A percentile compares a stretch with the other conserved stretches of the same genome.
Conservation (phyloP, 495 filamentous ascomycete species). For the Penicillium salamii region DNA sequence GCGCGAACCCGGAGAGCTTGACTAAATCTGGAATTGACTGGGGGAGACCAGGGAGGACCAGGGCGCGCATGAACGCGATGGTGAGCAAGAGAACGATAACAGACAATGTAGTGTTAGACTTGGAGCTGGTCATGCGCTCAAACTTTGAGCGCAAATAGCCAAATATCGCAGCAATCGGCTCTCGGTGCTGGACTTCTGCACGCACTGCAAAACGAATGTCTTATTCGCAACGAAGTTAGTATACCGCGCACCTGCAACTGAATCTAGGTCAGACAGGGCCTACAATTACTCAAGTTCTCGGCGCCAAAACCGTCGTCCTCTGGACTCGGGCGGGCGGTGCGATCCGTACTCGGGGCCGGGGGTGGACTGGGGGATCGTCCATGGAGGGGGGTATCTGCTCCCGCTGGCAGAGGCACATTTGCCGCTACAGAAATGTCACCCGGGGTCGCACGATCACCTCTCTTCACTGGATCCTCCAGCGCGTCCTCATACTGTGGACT, state of each 20-base stretch:
- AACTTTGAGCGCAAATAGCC: conserved; percentile 57
- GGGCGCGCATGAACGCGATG: conserved; percentile 55
- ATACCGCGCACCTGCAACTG: conserved; percentile 27
- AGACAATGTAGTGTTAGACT: conserved; percentile 65
- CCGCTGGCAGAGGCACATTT: conserved; percentile 53
- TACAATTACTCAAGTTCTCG: conserved; percentile 56
- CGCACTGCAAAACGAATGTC: conserved; percentile 83
- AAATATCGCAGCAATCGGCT: conserved; percentile 76
- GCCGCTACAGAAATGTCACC: conserved; percentile 56
- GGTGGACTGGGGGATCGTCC: conserved; percentile 51
- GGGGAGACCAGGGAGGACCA: conserved; percentile 64
- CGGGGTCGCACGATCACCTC: conserved; percentile 31
- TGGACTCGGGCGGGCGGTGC: conserved; percentile 20
- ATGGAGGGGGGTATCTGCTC: conserved; percentile 51
- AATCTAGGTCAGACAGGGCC: conserved; percentile 29
- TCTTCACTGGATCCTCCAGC: conserved; percentile 34
- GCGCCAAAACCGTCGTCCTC: conserved; percentile 37
- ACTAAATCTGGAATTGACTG: conserved; percentile 81
- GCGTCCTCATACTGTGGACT: conserved; percentile 58
- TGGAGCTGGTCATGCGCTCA: conserved; percentile 51
- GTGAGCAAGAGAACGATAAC: conserved; percentile 56
- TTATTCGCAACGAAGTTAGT: conserved; percentile 44
- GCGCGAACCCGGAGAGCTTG: conserved; percentile 82
- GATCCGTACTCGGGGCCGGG: conserved; percentile 21
- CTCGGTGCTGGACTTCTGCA: conserved; percentile 83